A percentile compares a stretch with the other conserved stretches of the same genome.
Conservation (phyloP, 192 early-diverging fungal species). For the Coemansia sp. region DNA sequence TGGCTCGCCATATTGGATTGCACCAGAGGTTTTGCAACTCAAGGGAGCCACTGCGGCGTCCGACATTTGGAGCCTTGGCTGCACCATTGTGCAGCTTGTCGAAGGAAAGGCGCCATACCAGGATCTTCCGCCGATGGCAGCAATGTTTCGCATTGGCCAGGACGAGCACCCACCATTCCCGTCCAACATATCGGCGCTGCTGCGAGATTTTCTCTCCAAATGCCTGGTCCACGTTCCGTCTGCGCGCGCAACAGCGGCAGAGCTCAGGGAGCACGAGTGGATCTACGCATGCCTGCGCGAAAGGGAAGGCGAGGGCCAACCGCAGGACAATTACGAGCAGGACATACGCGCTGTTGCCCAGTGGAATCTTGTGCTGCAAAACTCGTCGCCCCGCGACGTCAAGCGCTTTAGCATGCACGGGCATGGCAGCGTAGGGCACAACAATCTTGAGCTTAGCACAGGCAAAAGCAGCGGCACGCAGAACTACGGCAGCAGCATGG, state of each 20-base stretch:
- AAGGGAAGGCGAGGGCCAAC: constrained; percentile 38
- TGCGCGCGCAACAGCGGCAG: constrained; percentile 62
- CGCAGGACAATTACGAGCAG: constrained; percentile 40
- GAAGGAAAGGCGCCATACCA: constrained; percentile 71
- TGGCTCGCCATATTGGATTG: constrained; percentile 80
- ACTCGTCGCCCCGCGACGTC: constrained; percentile 54
- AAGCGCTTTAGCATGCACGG: constrained; percentile 42
- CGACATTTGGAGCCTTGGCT: constrained; percentile 72
- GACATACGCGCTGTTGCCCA: constrained; percentile 51
- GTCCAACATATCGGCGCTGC: constrained; percentile 54
- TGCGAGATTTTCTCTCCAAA: constrained; percentile 72
- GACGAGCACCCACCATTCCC: constrained; percentile 75
- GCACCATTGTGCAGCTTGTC: constrained; percentile 70
- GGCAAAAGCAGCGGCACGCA: constrained; percentile 7
- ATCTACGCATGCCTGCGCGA: constrained; percentile 41
- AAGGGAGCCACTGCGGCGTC: constrained; percentile 68
- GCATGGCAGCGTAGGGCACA: neutral
- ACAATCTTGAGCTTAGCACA: neutral
- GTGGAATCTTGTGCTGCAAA: constrained; percentile 53
- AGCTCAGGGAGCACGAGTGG: constrained; percentile 62
- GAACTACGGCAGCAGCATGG: constrained; percentile 7
- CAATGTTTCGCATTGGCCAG: constrained; percentile 69
- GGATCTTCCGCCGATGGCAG: constrained; percentile 67
- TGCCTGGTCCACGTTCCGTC: constrained; percentile 81
- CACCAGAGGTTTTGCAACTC: constrained; percentile 69